A percentile compares a stretch with the other conserved stretches of the same genome.
These are phyloP conservation scores for Paramecium octaurelia DNA, from an alignment of 73 alveolate genomes.

Conservation along the genomic window DNA sequence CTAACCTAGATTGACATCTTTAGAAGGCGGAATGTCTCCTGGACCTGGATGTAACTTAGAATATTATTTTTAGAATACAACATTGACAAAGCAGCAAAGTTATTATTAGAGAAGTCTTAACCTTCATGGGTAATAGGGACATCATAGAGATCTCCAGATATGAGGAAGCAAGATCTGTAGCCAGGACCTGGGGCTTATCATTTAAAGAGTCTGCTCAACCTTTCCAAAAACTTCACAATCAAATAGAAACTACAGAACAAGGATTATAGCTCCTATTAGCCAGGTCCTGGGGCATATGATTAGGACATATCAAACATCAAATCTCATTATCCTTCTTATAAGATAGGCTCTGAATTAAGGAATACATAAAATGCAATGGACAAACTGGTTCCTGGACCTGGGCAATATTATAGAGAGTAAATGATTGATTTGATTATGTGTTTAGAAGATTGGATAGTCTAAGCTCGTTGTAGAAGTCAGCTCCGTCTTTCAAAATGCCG, in stretches of 20 bases:
- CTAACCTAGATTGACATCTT: neutral
- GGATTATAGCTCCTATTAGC: neutral
- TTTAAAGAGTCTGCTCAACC: neutral
- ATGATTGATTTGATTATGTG: neutral
- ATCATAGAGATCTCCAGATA: neutral
- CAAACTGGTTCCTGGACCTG: conserved; percentile 15
- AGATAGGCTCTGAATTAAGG: conserved; percentile 3
- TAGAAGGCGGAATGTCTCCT: neutral
- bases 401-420: conserved; percentile 24
- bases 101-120: neutral
- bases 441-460: conserved; percentile 2
- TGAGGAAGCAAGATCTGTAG: neutral
- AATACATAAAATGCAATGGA: neutral
- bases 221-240: neutral
- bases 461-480: conserved; percentile 34
- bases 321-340: neutral
- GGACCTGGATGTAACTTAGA: conserved; percentile 45
- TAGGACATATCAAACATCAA: neutral
- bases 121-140: conserved; percentile 34
- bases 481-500: conserved; percentile 46
- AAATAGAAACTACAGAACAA: neutral
- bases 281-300: conserved; percentile 42
- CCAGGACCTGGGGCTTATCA: conserved; percentile 48
- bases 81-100: neutral
- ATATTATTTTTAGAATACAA: neutral